Evolutionary conservation across 495 filamentous ascomycete species (phyloP).

Genomic region (Aspergillus saccharolyticus): DNA sequence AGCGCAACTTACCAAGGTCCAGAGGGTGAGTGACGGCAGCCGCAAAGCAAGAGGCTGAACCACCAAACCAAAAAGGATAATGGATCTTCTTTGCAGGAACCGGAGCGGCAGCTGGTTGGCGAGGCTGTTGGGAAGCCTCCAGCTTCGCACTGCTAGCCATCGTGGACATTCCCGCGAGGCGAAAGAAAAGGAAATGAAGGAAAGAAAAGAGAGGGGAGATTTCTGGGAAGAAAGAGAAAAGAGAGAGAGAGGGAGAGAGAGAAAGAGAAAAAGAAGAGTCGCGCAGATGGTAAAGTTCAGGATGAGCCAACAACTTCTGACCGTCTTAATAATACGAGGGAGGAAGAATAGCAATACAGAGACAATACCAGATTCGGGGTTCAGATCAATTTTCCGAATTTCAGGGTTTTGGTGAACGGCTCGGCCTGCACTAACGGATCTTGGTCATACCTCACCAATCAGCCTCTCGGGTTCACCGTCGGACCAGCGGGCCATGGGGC

Average conservation of each 20-base stretch:
- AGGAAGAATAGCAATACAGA: neutral
- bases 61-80: slow-evolving; percentile 94
- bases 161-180: slow-evolving; percentile 23
- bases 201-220: slow-evolving; percentile 8
- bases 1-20: slow-evolving; percentile 51
- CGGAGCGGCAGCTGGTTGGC: slow-evolving; percentile 21
- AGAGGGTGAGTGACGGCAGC: slow-evolving; percentile 87
- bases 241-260: slow-evolving; percentile 1
- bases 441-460: slow-evolving; percentile 25
- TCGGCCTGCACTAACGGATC: slow-evolving; percentile 23
- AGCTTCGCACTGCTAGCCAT: slow-evolving; percentile 40
- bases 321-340: slow-evolving; percentile 12
- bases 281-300: too few species aligned
- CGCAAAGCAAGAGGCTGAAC: slow-evolving; percentile 84
- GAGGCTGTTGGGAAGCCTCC: slow-evolving; percentile 27
- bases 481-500: slow-evolving; percentile 12
- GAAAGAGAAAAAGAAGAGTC: too few species aligned
- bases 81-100: slow-evolving; percentile 42
- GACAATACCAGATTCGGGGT: slow-evolving; percentile 30
- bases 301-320: neutral
- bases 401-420: slow-evolving; percentile 13
- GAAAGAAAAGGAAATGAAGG: slow-evolving; percentile 7
- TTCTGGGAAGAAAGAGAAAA: slow-evolving; percentile 1
- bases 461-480: slow-evolving; percentile 29
- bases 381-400: slow-evolving; percentile 38